Conservation (phyloP, 148 eudicot genomes). For the Talinum fruticosum region DNA sequence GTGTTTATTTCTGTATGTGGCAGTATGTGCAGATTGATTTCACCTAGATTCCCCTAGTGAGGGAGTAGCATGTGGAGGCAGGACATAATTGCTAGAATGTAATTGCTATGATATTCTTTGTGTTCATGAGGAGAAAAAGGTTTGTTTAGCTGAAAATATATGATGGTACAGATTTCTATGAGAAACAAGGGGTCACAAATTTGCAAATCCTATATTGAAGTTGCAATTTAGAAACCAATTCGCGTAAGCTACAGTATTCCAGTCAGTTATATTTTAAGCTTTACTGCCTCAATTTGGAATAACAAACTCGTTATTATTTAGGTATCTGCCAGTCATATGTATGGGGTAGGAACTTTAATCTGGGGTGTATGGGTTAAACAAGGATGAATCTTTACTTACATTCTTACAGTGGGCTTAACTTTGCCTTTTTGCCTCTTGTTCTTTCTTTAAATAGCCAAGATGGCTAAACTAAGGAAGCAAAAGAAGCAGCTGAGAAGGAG, state of each 20-base stretch:
- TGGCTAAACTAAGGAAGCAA: constrained; percentile 81
- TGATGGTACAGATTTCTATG: neutral
- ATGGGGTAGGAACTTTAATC: neutral
- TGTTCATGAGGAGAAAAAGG: neutral
- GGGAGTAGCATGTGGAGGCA: neutral
- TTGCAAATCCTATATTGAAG: neutral
- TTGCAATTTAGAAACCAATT: neutral
- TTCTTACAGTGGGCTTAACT: neutral
- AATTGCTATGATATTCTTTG: neutral
- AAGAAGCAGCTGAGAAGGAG: constrained; percentile 88
- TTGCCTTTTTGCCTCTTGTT: constrained; percentile 1
- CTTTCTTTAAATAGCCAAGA: constrained; percentile 49
- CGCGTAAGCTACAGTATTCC: neutral
- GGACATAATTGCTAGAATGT: neutral
- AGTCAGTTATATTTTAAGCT: neutral
- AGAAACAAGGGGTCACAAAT: neutral
- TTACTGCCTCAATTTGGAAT: neutral
- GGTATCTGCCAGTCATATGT: neutral
- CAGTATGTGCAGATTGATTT: neutral
- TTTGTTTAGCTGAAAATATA: neutral
- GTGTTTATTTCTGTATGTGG: neutral
- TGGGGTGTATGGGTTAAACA: neutral
- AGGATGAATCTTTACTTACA: neutral
- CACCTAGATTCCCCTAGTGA: neutral
- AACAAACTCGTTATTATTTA: neutral